Conservation (phyloP, 2,329 filamentous ascomycete species). For the Rutstroemia sp. region DNA sequence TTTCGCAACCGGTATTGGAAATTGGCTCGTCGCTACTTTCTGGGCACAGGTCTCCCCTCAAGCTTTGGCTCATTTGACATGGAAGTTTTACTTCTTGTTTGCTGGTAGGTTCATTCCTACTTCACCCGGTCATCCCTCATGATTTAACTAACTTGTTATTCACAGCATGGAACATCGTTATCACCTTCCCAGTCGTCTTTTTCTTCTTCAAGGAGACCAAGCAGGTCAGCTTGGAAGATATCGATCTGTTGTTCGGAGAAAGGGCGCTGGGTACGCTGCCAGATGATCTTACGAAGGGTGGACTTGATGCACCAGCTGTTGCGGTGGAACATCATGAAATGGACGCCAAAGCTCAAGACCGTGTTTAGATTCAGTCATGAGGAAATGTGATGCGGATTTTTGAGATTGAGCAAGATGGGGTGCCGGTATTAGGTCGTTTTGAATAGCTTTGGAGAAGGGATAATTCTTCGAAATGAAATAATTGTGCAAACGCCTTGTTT, state of each 20-base stretch:
- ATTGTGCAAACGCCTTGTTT: no score
- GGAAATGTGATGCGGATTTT: neutral
- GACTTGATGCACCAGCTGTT: neutral
- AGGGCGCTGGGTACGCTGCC: constrained; percentile 39
- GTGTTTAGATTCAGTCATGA: neutral
- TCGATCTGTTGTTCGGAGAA: constrained; percentile 28
- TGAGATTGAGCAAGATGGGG: no score
- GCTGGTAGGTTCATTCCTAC: constrained; percentile 25
- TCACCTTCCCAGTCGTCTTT: constrained; percentile 29
- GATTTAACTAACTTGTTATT: neutral
- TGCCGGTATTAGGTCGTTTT: no score
- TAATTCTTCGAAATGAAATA: no score
- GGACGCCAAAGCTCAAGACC: constrained; percentile 1
- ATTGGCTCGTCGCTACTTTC: constrained; percentile 52
- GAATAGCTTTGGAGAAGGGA: no score
- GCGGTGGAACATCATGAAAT: constrained; percentile 7
- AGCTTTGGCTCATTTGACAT: constrained; percentile 40
- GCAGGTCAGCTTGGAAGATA: constrained; percentile 28
- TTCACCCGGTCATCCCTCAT: neutral
- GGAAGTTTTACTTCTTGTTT: constrained; percentile 52
- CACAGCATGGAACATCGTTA: constrained; percentile 26
- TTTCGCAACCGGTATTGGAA: constrained; percentile 50
- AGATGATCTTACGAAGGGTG: constrained; percentile 33
- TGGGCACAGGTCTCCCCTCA: constrained; percentile 52
- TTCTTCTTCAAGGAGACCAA: constrained; percentile 30